Percentiles rank a stretch among this genome's conserved stretches.
Evolutionary conservation across 2,329 filamentous ascomycete species (phyloP).

Genomic region (Truncatella angustata): DNA sequence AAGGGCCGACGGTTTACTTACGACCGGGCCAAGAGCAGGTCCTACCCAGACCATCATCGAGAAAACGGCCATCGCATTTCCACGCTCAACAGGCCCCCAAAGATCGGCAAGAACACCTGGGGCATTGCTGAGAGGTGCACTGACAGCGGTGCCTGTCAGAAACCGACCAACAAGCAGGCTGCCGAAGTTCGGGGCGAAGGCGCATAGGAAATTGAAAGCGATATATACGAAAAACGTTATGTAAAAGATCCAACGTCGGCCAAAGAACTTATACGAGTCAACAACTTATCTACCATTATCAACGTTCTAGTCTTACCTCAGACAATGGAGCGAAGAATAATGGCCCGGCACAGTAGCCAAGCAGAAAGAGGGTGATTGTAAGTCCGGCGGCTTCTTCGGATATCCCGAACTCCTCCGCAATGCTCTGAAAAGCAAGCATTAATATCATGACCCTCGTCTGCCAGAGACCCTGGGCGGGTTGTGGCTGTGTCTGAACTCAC

Average conservation of each 20-base stretch:
- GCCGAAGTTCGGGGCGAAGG: conserved; percentile 53
- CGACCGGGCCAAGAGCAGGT: conserved; percentile 18
- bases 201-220: conserved; percentile 51
- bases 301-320: conserved; percentile 29
- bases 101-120: conserved; percentile 54
- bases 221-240: conserved; percentile 47
- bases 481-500: conserved; percentile 22
- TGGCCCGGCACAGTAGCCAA: conserved; percentile 58
- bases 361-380: conserved; percentile 52
- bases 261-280: conserved; percentile 40
- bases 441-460: too few species aligned
- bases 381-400: conserved; percentile 46
- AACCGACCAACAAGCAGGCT: conserved; percentile 53
- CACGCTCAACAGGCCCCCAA: conserved; percentile 50
- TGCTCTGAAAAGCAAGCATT: conserved; percentile 26
- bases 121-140: conserved; percentile 27
- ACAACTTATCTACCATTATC: background rate
- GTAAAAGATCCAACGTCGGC: conserved; percentile 52
- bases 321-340: conserved; percentile 56
- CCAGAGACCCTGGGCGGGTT: too few species aligned
- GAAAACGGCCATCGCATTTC: conserved; percentile 54
- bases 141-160: conserved; percentile 52
- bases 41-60: conserved; percentile 52
- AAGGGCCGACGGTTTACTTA: too few species aligned
- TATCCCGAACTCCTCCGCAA: conserved; percentile 44